These are phyloP conservation scores for Mucor indicus DNA, from an alignment of 371 early-diverging fungal genomes.

Conservation along the genomic window DNA sequence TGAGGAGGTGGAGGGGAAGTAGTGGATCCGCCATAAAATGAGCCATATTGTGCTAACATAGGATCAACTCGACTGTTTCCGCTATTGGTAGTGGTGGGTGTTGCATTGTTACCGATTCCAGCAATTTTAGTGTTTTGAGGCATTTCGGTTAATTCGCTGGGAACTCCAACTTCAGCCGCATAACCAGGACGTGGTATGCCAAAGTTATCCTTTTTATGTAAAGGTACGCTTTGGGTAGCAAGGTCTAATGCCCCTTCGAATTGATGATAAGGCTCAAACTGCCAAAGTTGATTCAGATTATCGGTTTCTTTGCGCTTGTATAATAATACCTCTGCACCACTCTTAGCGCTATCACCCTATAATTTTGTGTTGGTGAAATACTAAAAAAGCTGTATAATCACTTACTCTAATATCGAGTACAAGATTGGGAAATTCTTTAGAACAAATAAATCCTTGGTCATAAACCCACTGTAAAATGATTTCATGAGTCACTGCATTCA, in stretches of 20 bases:
- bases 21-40: slow-evolving; percentile 18
- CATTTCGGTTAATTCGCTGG: slow-evolving; percentile 34
- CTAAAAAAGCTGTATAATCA: not conserved
- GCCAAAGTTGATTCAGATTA: slow-evolving; percentile 48
- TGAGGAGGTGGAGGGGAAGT: slow-evolving; percentile 13
- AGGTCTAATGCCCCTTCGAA: slow-evolving; percentile 36
- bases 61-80: slow-evolving; percentile 16
- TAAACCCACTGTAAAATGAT: slow-evolving; percentile 33
- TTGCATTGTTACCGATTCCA: slow-evolving; percentile 28
- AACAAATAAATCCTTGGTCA: slow-evolving; percentile 44
- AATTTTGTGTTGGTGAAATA: no score
- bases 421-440: slow-evolving; percentile 36
- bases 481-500: not conserved
- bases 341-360: slow-evolving; percentile 42
- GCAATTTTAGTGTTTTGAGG: slow-evolving; percentile 43
- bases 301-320: slow-evolving; percentile 45
- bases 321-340: slow-evolving; percentile 43
- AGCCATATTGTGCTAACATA: slow-evolving; percentile 19
- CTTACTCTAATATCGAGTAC: slow-evolving; percentile 48
- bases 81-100: slow-evolving; percentile 6
- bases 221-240: slow-evolving; percentile 27
- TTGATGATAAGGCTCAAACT: slow-evolving; percentile 39
- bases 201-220: slow-evolving; percentile 43
- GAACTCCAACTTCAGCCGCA: slow-evolving; percentile 43
- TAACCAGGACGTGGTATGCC: slow-evolving; percentile 47